Percentiles rank a stretch among this genome's conserved stretches.
phyloP scores from a whole-genome alignment of 2,329 filamentous ascomycete genomes.

The Chrysoporthe cubensis region DNA sequence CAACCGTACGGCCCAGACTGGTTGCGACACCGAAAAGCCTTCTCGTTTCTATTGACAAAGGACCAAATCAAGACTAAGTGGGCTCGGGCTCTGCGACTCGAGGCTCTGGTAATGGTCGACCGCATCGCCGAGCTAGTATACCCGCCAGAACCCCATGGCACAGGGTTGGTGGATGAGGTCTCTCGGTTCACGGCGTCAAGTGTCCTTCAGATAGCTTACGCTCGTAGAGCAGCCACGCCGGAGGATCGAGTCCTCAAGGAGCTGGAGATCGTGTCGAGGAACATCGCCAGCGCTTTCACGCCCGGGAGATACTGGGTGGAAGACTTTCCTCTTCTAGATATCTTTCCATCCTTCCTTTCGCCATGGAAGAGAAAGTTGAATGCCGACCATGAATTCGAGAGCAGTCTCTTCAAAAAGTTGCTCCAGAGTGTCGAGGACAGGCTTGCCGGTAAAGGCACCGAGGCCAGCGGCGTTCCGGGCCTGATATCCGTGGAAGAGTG shows the following conservation, averaged over 20 bases:
- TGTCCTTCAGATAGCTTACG: conserved; percentile 26
- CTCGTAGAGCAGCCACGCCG: conserved; percentile 19
- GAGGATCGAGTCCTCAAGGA: conserved; percentile 15
- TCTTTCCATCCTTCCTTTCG: conserved; percentile 11
- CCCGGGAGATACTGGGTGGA: conserved; percentile 24
- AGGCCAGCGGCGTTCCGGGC: not conserved
- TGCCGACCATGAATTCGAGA: conserved; percentile 22
- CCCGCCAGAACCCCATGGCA: not conserved
- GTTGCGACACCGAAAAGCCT: conserved; percentile 21
- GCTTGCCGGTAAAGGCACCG: not conserved
- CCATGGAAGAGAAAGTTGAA: conserved; percentile 24
- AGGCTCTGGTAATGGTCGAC: conserved; percentile 20
- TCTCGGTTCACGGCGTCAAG: conserved; percentile 28
- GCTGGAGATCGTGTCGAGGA: conserved; percentile 12
- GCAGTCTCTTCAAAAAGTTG: conserved; percentile 12
- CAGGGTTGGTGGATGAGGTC: conserved; percentile 18
- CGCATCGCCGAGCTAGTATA: conserved; percentile 9
- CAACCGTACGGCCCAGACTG: conserved; percentile 23
- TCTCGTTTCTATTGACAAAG: conserved; percentile 18
- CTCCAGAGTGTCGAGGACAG: conserved; percentile 16
- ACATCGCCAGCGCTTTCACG: conserved; percentile 25
- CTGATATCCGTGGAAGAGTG: conserved; percentile 14
- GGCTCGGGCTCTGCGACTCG: conserved; percentile 20
- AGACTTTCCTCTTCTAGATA: conserved; percentile 17
- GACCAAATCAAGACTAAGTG: conserved; percentile 17